Percentiles rank a stretch among this genome's conserved stretches.
These are phyloP conservation scores for Amanita inopinata DNA, from an alignment of 768 basidiomycete species.

Conservation along the genomic window DNA sequence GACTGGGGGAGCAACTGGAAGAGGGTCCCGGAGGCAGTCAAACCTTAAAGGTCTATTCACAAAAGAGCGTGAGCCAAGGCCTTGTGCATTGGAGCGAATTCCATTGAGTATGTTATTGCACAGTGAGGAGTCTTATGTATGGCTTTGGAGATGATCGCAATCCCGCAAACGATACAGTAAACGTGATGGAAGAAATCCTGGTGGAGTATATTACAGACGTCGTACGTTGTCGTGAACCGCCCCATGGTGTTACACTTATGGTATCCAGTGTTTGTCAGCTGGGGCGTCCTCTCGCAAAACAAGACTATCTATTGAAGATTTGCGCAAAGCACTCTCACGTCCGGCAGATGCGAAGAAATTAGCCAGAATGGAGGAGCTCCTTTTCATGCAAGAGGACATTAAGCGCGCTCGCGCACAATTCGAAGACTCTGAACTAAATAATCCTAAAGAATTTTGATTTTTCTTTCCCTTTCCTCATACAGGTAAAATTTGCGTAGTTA, in stretches of 20 bases:
- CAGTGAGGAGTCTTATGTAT: slow-evolving; percentile 83
- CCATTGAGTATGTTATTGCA: slow-evolving; percentile 11
- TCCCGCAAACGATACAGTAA: slow-evolving; percentile 79
- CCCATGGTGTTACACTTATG: slow-evolving; percentile 8
- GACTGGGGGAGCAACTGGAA: slow-evolving; percentile 29
- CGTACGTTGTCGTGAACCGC: slow-evolving; percentile 37
- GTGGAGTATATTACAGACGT: slow-evolving; percentile 87
- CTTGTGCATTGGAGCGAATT: slow-evolving; percentile 2
- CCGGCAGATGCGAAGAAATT: slow-evolving; percentile 90
- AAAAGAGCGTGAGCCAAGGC: slow-evolving; percentile 59
- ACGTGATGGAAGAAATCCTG: slow-evolving; percentile 89
- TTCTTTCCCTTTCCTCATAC: not conserved
- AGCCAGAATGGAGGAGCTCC: slow-evolving; percentile 82
- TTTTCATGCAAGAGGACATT: slow-evolving; percentile 93
- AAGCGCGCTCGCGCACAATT: slow-evolving; percentile 81
- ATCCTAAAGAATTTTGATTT: slow-evolving; percentile 35
- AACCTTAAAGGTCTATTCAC: slow-evolving; percentile 68
- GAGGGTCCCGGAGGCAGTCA: slow-evolving; percentile 52
- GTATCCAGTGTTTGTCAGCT: slow-evolving; percentile 58
- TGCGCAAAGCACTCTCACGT: slow-evolving; percentile 68
- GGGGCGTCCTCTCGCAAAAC: slow-evolving; percentile 60
- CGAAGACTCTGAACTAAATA: slow-evolving; percentile 35
- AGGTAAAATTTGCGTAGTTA: not conserved
- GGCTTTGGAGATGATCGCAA: slow-evolving; percentile 90
- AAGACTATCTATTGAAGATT: slow-evolving; percentile 78